These are phyloP conservation scores for Cyclocybe cylindracea DNA, from an alignment of 768 basidiomycete genomes.

Conservation along the genomic window DNA sequence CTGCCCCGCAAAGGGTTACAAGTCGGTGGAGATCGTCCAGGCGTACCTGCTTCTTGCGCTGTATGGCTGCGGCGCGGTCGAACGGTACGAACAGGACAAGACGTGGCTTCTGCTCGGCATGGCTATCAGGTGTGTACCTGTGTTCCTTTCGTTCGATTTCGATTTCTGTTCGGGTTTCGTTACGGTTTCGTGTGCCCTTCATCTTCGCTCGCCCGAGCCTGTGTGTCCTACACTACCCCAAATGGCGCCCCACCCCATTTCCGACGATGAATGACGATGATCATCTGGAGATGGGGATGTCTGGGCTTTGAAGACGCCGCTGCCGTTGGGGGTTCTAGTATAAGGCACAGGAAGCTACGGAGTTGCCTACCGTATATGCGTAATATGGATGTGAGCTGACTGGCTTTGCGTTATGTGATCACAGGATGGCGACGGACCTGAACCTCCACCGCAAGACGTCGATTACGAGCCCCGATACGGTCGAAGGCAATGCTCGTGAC, in stretches of 20 bases:
- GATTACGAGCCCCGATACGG: slow-evolving; percentile 58
- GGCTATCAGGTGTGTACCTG: slow-evolving; percentile 64
- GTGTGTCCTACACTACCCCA: no score
- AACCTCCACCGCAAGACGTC: slow-evolving; percentile 91
- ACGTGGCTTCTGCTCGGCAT: slow-evolving; percentile 91
- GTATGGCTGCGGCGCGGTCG: slow-evolving; percentile 94
- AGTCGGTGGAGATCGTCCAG: slow-evolving; percentile 94
- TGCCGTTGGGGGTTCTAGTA: no score
- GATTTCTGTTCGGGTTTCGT: no score
- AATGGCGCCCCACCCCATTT: no score
- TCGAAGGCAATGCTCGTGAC: slow-evolving; percentile 81
- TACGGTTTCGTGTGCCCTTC: no score
- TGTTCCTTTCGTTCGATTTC: no score
- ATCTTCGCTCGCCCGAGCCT: no score
- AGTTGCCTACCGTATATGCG: not conserved
- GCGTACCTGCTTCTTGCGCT: slow-evolving; percentile 87
- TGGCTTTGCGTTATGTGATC: not conserved
- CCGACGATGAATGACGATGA: no score
- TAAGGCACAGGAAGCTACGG: no score
- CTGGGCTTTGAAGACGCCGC: no score
- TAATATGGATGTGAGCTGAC: slow-evolving; percentile 1
- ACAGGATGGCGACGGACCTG: slow-evolving; percentile 92
- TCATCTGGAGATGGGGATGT: no score
- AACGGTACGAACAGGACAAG: slow-evolving; percentile 94
- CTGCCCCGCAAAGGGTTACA: slow-evolving; percentile 85